These are phyloP conservation scores for Amylocystis lapponica DNA, from an alignment of 768 basidiomycete species.

Conservation along the genomic window DNA sequence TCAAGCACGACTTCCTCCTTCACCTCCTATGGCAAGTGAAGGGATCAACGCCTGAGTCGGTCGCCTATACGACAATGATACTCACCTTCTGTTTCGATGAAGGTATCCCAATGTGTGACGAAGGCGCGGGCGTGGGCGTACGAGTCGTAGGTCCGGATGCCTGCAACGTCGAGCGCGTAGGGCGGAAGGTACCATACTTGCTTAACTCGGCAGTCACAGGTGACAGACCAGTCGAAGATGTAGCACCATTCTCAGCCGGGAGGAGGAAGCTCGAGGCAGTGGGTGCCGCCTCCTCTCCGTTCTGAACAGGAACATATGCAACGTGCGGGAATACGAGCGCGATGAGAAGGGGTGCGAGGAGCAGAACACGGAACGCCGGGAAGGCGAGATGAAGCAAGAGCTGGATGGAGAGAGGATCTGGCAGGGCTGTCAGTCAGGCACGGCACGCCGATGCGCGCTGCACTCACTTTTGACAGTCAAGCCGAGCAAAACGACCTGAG, in stretches of 20 bases:
- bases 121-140: conserved; percentile 33
- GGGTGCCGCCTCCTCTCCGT: conserved; percentile 31
- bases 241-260: conserved; percentile 40
- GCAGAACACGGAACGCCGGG: conserved; percentile 59
- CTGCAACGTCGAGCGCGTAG: conserved; percentile 41
- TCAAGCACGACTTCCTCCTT: conserved; percentile 54
- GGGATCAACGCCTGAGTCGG: no score
- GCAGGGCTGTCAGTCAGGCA: conserved; percentile 1
- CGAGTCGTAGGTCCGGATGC: conserved; percentile 52
- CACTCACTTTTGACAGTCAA: conserved; percentile 11
- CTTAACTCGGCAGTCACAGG: conserved; percentile 36
- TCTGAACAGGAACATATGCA: conserved; percentile 49
- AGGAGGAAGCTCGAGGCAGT: conserved; percentile 52
- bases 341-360: conserved; percentile 55
- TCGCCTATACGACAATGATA: not conserved
- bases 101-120: conserved; percentile 26
- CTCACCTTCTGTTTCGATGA: conserved; percentile 20
- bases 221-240: conserved; percentile 47
- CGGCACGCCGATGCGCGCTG: not conserved
- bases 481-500: conserved; percentile 43
- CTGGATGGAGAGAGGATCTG: conserved; percentile 27
- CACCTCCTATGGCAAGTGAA: conserved; percentile 9
- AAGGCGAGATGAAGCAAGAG: conserved; percentile 46
- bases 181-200: conserved; percentile 75
- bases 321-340: conserved; percentile 60